phyloP scores from a whole-genome alignment of 768 basidiomycete species.

The Lentinula guzmanii region DNA sequence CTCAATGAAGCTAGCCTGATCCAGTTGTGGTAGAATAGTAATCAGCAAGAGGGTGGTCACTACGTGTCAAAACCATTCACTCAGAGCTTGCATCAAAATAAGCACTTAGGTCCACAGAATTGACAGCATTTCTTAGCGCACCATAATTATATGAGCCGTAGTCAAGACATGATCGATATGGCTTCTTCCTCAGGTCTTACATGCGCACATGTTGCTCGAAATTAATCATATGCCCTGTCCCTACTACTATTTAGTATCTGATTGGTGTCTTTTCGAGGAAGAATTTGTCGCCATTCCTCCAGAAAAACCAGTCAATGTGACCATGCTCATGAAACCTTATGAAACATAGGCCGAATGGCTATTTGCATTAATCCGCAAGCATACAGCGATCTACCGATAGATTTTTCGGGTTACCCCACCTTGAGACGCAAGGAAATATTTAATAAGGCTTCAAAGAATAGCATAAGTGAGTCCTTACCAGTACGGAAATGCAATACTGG shows the following conservation, averaged over 20 bases:
- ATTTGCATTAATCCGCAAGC: slow-evolving; percentile 10
- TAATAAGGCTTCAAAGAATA: background rate
- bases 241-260: background rate
- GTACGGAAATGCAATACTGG: slow-evolving; percentile 34
- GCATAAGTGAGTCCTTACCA: slow-evolving; percentile 28
- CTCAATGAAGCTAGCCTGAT: too few relatives aligned
- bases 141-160: background rate
- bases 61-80: too few relatives aligned
- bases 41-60: too few relatives aligned
- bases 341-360: too few relatives aligned
- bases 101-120: background rate
- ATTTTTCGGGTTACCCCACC: slow-evolving; percentile 31
- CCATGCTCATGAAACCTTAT: too few relatives aligned
- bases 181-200: too few relatives aligned
- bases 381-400: slow-evolving; percentile 33
- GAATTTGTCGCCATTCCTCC: background rate
- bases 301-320: background rate
- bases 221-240: background rate
- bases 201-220: background rate
- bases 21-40: too few relatives aligned
- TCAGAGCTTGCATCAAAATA: too few relatives aligned
- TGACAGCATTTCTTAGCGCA: background rate
- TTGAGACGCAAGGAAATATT: background rate
- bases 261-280: background rate
- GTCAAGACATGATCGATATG: background rate